Evolutionary conservation across 345 rosid species (phyloP), one percentile per base, ranked within the genome.

Genomic region (Diplotaxis tenuifolia): DNA sequence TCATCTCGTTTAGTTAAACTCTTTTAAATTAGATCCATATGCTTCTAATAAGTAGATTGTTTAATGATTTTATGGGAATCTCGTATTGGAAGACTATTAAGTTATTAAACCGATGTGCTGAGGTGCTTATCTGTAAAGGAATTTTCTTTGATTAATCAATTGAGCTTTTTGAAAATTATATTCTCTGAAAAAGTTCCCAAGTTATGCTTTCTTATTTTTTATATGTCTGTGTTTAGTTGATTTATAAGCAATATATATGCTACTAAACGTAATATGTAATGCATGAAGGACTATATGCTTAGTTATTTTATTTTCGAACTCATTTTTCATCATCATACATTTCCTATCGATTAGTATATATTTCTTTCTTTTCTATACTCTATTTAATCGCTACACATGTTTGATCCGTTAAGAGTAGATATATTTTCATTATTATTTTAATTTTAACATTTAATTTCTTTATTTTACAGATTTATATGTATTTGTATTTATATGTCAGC

Each of bases 111-210:
- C 70, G 75, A 57, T 76, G 75, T 57, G 71, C 62, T 56, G 54
- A 45, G 65, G 67, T 70, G 75, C 80, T 70, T 76, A 76, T 76
- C 79, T 76, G 75, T 69, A 69, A 62, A 66, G 65, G 71, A 75
- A 70, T 57, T 69, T 75, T 32, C 70, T 70, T 76, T 76, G 53
- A 76, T 69, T 70, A 62, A 15, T 76, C 23, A 29, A 5, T 20
- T 69, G 40, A 70, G 34, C 20, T 31, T 70, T 7, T 18, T 57
- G 42, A 25, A 45, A 63, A 64, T 31, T 47, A 70, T 76, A 70
- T 69, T 76, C 79, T 47, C 50, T 70, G 70, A 21, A 63, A 29
- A 76, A 45, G 75, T 58, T 57, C 54, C 55, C 57, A 29, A 59
- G 21, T 31, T 73, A 34, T 56, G 56, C 60, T 49, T 63, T 70